Evolutionary conservation across 116 monocot genomes (phyloP), one percentile per base, ranked within the genome.

Genomic region (Zostera marina): DNA sequence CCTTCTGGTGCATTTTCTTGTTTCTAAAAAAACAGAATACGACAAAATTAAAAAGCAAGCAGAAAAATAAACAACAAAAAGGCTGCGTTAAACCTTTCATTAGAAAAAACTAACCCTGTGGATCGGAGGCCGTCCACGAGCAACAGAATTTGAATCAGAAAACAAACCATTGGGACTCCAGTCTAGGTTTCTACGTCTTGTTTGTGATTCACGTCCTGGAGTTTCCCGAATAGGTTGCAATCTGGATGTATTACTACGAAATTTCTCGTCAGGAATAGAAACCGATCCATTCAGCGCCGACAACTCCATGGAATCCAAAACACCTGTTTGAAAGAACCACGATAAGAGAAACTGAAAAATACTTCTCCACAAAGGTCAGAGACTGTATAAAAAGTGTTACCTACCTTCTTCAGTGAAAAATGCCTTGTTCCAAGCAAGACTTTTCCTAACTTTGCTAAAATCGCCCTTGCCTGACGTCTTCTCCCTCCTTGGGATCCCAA

Each of bases 361-460:
- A 54, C 11, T 26, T 51, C 13, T 16, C 5, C 43, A 63, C 41
- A 8, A 39, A 54, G 41, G 4, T 7, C 5, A 24, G 14, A 11
- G 21, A 26, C 0, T 42, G 39, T n/a, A 9, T 15, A 59, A 5
- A 16, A 59, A 60, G n/a, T 5, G 47, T 23, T 4, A 9, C 15
- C 2, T 52, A 93, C 84, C 93, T 79, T 88, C 88, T 67, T 94
- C 93, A 20, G 77, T 81, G 59, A 84, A 79, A 64, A 94, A 94
- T 41, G 93, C 88, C n/a, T 79, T 74, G 67, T 94, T 94, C 93
- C 93, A 94, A 22, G 93, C 84, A 41, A 94, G 71, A 56, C 88
- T 94, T 69, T 84, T 93, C 52, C 88, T 84, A 52, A 88, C 8
- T 44, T 79, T 81, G 60, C 45, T 69, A 11, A 61, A 62, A 41